Conservation (phyloP, 78 protist genomes). For the Pigoraptor vietnamica region DNA sequence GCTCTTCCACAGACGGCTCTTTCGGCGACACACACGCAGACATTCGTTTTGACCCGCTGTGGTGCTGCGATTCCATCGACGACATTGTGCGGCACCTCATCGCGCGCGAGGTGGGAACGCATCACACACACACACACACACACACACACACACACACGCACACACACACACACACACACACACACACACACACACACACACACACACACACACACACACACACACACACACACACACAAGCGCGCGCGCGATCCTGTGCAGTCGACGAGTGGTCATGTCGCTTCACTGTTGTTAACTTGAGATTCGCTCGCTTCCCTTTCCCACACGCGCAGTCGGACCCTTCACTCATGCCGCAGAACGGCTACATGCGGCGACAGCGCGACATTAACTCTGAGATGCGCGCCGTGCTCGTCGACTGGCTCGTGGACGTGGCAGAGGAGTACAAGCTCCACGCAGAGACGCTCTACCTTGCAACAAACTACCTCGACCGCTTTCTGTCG, state of each 20-base stretch:
- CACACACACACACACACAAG: too few relatives aligned
- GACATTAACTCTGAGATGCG: conserved; percentile 61
- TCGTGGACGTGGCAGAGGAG: conserved; percentile 78
- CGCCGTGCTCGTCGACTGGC: conserved; percentile 87
- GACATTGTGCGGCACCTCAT: not conserved
- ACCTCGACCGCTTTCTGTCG: conserved; percentile 82
- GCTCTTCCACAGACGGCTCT: too few relatives aligned
- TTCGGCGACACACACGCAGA: not conserved
- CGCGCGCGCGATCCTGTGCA: too few relatives aligned
- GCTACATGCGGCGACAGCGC: not conserved
- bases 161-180: too few relatives aligned
- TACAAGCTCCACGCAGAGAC: conserved; percentile 81
- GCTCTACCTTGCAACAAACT: conserved; percentile 76
- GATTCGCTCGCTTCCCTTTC: not conserved
- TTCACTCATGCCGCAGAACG: not conserved
- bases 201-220: too few relatives aligned
- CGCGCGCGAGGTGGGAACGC: not conserved
- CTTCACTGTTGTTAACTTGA: not conserved
- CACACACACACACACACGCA: too few relatives aligned
- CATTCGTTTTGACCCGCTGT: not conserved
- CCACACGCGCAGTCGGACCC: not conserved
- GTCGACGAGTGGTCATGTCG: too few relatives aligned
- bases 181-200: too few relatives aligned
- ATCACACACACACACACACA: too few relatives aligned
- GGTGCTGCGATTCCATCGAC: not conserved